Evolutionary conservation across 1,139 yeast species (phyloP), one percentile per base, ranked within the genome.

Genomic region (Nakaseomyces delphensis): DNA sequence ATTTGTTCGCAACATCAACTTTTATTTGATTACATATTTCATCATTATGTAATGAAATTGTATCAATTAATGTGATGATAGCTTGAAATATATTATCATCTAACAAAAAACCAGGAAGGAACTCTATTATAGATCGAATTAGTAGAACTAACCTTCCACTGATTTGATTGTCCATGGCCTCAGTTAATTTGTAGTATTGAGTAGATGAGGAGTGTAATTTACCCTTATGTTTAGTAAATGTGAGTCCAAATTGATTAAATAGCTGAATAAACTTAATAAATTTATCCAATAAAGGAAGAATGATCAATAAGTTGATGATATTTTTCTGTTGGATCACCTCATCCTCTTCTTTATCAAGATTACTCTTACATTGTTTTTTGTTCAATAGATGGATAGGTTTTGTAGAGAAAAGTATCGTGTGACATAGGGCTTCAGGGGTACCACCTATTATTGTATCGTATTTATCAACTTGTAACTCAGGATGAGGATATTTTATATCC

Each of bases 391-490:
- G 11, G 18, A 33, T 33, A 9, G 37, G 14, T 11, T 33, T 33
- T 7, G 38, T 16, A 9, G 38, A 23, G 62, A 84, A 84, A 6
- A 85, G 61, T 27, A 83, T 67, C 9, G 83, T 76, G 60, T 86
- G 96, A 47, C 87, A 73, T 35, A 86, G 68, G 33, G 87, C 74
- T 57, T 85, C 95, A 14, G 77, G 59, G 1, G 85, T 59, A 13
- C 83, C 83, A 21, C 69, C 67, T 9, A 69, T 51, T 41, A 73
- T 67, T 45, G 71, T 45, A 43, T 70, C 72, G 2, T 67, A 63
- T 29, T 66, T 64, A 55, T 81, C 85, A 47, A 77, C 64, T 30
- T 66, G 68, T 32, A 86, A 64, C 36, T 77, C 79, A 1, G 95
- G 95, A 58, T 86, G 95, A 2, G 81, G 79, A 45, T 70, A 71